phyloP scores from a whole-genome alignment of 345 rosid genomes.

The Iberis pinnata region DNA sequence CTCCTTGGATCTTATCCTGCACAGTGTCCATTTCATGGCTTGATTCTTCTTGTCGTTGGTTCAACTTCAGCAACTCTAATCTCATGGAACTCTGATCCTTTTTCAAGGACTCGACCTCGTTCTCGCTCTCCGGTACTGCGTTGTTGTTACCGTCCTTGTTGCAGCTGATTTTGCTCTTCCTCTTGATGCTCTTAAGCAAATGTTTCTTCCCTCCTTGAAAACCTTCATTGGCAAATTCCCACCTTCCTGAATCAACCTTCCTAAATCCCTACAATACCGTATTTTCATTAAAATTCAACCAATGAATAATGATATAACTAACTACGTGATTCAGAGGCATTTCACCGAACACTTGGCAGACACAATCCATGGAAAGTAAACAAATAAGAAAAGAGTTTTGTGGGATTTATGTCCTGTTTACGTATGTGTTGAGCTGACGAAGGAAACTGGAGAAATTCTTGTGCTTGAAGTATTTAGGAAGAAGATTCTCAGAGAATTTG shows the following conservation, averaged over 20 bases:
- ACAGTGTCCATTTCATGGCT: conserved; percentile 35
- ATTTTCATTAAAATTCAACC: too few species aligned
- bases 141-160: conserved; percentile 21
- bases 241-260: conserved; percentile 68
- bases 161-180: conserved; percentile 47
- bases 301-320: too few species aligned
- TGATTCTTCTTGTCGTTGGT: conserved; percentile 57
- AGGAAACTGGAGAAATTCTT: conserved; percentile 66
- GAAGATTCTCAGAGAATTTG: conserved; percentile 36
- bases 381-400: too few species aligned
- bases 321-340: background rate
- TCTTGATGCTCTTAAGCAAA: conserved; percentile 59
- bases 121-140: background rate
- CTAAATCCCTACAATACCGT: conserved; percentile 50
- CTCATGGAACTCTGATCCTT: conserved; percentile 44
- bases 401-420: conserved; percentile 20
- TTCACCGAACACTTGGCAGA: background rate
- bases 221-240: conserved; percentile 82
- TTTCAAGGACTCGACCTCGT: conserved; percentile 36
- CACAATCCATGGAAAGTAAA: background rate
- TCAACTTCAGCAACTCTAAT: conserved; percentile 43
- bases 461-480: conserved; percentile 69
- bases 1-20: conserved; percentile 40
- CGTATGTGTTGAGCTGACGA: conserved; percentile 68
- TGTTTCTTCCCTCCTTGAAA: conserved; percentile 68